Percentiles rank a stretch among this genome's conserved stretches.
phyloP scores from a whole-genome alignment of 345 rosid species.

The Brassica cretica region DNA sequence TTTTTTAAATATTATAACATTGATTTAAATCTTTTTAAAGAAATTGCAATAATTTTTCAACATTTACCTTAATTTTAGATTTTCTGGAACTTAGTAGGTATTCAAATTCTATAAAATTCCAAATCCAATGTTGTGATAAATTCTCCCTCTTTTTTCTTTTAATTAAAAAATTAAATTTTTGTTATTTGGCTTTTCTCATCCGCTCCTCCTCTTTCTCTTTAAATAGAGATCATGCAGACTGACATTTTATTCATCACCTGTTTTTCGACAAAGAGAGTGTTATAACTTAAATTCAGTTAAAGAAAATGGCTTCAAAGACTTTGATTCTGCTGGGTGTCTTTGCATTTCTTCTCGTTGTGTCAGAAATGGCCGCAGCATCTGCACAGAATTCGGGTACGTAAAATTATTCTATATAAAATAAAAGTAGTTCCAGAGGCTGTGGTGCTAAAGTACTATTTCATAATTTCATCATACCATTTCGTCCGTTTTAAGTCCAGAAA shows the following conservation, averaged over 20 bases:
- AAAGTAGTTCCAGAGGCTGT: neutral
- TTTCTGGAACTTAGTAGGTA: too few relatives aligned
- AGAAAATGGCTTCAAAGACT: conserved; percentile 25
- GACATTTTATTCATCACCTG: neutral
- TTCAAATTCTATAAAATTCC: too few relatives aligned
- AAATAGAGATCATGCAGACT: conserved; percentile 1
- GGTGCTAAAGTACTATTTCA: neutral
- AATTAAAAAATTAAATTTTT: neutral
- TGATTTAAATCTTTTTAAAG: too few relatives aligned
- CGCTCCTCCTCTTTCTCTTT: neutral
- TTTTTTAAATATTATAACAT: too few relatives aligned
- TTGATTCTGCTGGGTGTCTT: conserved; percentile 22
- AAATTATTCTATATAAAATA: neutral
- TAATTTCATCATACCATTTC: neutral
- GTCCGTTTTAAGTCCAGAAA: neutral
- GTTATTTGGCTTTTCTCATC: neutral
- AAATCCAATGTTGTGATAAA: too few relatives aligned
- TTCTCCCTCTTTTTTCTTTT: too few relatives aligned
- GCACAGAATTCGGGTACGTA: conserved; percentile 8
- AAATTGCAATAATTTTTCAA: too few relatives aligned
- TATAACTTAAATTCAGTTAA: neutral
- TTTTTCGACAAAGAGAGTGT: neutral
- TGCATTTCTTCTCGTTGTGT: conserved; percentile 23
- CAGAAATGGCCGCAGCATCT: conserved; percentile 7
- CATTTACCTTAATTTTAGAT: too few relatives aligned